Conservation (phyloP, 192 early-diverging fungal genomes). For the Backusella circina region DNA sequence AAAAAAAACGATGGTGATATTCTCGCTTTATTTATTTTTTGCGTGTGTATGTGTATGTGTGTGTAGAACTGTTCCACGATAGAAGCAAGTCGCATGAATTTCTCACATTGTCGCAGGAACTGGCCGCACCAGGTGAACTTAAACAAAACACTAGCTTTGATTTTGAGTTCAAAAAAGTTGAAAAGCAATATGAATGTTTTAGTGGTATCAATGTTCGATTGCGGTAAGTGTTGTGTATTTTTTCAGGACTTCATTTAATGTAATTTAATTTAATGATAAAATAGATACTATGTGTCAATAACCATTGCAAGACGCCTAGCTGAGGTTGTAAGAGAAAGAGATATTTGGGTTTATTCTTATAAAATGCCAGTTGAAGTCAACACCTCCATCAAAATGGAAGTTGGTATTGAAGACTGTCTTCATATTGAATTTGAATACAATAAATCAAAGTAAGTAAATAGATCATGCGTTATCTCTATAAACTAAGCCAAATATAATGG, state of each 20-base stretch:
- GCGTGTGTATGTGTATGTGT: not conserved
- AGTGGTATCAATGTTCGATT: conserved; percentile 98
- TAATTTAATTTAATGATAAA: not conserved
- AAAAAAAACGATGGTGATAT: not conserved
- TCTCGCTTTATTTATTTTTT: not conserved
- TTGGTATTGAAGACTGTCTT: conserved; percentile 98
- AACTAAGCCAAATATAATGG: not conserved
- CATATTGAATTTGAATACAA: conserved; percentile 99
- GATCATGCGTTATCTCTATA: not conserved
- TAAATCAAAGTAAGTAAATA: conserved; percentile 79
- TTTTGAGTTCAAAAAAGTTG: conserved; percentile 99
- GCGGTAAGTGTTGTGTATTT: conserved; percentile 43
- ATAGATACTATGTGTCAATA: conserved; percentile 91
- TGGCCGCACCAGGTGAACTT: conserved; percentile 92
- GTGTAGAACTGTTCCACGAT: conserved; percentile 91
- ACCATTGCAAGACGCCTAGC: conserved; percentile 84
- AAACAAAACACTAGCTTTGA: conserved; percentile 75
- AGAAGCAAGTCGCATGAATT: conserved; percentile 95
- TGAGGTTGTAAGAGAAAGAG: conserved; percentile 88
- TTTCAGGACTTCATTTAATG: not conserved
- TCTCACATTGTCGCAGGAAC: conserved; percentile 87
- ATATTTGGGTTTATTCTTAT: conserved; percentile 99
- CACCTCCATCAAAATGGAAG: conserved; percentile 99
- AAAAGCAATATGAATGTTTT: conserved; percentile 98
- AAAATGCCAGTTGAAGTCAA: conserved; percentile 88